Percentiles rank a stretch among this genome's conserved stretches.
phyloP scores from a whole-genome alignment of 345 rosid genomes.

The Raphanus raphanistrum region DNA sequence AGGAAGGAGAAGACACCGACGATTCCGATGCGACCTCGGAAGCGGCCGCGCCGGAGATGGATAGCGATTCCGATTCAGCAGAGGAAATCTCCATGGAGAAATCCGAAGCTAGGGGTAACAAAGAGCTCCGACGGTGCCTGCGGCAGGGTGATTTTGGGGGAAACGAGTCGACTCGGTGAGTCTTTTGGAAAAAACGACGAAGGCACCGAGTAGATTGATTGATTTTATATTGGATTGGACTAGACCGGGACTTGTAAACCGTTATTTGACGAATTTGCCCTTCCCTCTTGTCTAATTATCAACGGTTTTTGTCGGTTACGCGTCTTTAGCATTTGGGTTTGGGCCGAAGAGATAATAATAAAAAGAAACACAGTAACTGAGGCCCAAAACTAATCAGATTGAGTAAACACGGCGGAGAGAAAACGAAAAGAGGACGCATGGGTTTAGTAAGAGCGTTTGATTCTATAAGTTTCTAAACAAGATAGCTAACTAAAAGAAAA shows the following conservation, averaged over 20 bases:
- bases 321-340: background rate
- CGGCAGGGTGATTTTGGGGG: conserved; percentile 9
- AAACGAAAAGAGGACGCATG: conserved; percentile 28
- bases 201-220: conserved; percentile 19
- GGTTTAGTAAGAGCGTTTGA: too few relatives aligned
- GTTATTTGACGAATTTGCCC: conserved; percentile 1
- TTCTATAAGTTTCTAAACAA: too few relatives aligned
- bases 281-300: conserved; percentile 19
- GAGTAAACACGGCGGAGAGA: background rate
- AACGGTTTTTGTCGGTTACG: conserved; percentile 38
- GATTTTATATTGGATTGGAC: background rate
- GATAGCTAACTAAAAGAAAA: background rate
- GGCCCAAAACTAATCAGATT: background rate
- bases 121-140: background rate
- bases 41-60: conserved; percentile 31
- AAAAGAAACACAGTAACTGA: background rate
- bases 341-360: background rate
- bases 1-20: conserved; percentile 26
- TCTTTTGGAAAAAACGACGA: background rate
- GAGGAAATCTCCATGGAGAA: conserved; percentile 46
- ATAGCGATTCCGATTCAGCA: conserved; percentile 39
- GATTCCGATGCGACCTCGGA: conserved; percentile 35
- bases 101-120: conserved; percentile 11
- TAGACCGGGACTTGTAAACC: conserved; percentile 20
- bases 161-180: conserved; percentile 39